Percentiles rank a stretch among this genome's conserved stretches.
phyloP scores from a whole-genome alignment of 768 basidiomycete species.

The Auriscalpium orientale region DNA sequence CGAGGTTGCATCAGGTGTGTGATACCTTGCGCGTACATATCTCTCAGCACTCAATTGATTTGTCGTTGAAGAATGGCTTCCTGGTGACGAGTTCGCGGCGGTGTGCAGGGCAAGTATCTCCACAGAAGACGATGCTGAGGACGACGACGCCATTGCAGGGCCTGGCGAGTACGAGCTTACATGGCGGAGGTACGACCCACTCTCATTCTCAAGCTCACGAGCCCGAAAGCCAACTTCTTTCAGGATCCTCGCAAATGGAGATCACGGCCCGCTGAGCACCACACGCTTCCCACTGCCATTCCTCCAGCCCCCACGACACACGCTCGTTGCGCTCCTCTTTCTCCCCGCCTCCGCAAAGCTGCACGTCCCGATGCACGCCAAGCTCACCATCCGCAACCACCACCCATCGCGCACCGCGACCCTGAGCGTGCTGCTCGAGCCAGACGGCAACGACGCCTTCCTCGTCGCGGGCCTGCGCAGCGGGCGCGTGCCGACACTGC shows the following conservation, averaged over 20 bases:
- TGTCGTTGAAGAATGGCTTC: constrained; percentile 41
- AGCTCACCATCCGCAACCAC: constrained; percentile 57
- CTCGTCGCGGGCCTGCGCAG: constrained; percentile 70
- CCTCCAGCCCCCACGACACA: constrained; percentile 52
- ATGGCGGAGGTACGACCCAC: constrained; percentile 52
- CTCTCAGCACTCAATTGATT: neutral
- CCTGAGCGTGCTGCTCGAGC: constrained; percentile 65
- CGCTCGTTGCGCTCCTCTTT: constrained; percentile 56
- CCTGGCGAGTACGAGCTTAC: constrained; percentile 53
- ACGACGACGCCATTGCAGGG: constrained; percentile 30
- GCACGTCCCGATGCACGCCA: constrained; percentile 51
- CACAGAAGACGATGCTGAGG: constrained; percentile 30
- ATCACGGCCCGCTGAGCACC: constrained; percentile 36
- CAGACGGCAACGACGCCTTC: constrained; percentile 63
- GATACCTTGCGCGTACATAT: neutral
- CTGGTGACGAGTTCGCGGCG: constrained; percentile 59
- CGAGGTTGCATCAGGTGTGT: constrained; percentile 36
- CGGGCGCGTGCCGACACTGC: constrained; percentile 60
- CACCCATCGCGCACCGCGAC: constrained; percentile 59
- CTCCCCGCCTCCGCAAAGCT: constrained; percentile 56
- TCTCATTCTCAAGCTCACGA: constrained; percentile 1
- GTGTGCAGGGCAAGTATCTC: constrained; percentile 45
- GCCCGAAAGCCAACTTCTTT: neutral
- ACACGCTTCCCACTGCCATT: constrained; percentile 54
- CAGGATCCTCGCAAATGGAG: constrained; percentile 42